Conservation (phyloP, 2,329 filamentous ascomycete species). For the Trichoderma semiorbis region DNA sequence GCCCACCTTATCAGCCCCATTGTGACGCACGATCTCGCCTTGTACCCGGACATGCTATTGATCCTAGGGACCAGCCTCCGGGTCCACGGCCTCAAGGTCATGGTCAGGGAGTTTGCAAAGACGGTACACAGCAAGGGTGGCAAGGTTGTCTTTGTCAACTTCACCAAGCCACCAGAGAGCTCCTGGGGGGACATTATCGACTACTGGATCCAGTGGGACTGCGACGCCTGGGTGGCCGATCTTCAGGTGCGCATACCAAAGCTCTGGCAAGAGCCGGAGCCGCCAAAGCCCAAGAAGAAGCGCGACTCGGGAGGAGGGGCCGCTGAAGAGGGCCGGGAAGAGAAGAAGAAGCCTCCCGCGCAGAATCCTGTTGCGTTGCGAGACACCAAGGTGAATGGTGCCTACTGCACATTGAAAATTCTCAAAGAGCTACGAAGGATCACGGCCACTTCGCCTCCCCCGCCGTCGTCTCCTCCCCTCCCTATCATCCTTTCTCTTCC, state of each 20-base stretch:
- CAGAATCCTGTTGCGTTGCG: constrained; percentile 42
- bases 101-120: constrained; percentile 69
- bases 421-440: constrained; percentile 38
- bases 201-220: constrained; percentile 73
- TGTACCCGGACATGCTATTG: constrained; percentile 63
- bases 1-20: constrained; percentile 66
- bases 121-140: constrained; percentile 65
- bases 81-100: constrained; percentile 67
- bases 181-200: constrained; percentile 71
- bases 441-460: constrained; percentile 24
- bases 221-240: constrained; percentile 68
- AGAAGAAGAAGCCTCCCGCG: constrained; percentile 33
- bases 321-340: constrained; percentile 27
- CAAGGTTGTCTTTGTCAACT: constrained; percentile 70
- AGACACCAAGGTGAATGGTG: constrained; percentile 45
- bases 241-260: constrained; percentile 56
- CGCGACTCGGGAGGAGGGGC: constrained; percentile 29
- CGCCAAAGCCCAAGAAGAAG: constrained; percentile 40
- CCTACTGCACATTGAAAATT: constrained; percentile 44
- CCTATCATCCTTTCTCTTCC: not conserved
- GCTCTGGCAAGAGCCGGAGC: constrained; percentile 55
- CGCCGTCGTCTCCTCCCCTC: not conserved
- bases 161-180: constrained; percentile 68
- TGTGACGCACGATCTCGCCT: constrained; percentile 62
- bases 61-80: constrained; percentile 69